A percentile compares a stretch with the other conserved stretches of the same genome.
Evolutionary conservation across 805 yeast species (phyloP).

Genomic region (Candida schatavii): DNA sequence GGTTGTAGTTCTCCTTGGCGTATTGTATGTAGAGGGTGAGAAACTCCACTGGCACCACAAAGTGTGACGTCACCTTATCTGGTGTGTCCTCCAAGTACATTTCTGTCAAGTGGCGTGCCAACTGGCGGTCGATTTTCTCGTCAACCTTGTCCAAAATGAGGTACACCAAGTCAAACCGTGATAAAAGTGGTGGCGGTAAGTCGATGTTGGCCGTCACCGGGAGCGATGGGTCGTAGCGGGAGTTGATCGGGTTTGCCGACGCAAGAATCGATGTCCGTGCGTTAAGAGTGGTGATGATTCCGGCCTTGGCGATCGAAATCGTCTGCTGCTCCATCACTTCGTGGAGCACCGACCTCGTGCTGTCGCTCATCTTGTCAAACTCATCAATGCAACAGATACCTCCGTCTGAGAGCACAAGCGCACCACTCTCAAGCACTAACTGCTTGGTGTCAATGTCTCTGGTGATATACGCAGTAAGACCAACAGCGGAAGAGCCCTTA

Average conservation of each 20-base stretch:
- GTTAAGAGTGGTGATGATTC: slow-evolving; percentile 93
- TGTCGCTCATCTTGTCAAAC: slow-evolving; percentile 94
- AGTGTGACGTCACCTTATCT: slow-evolving; percentile 61
- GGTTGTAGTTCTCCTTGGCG: slow-evolving; percentile 82
- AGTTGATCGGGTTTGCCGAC: slow-evolving; percentile 95
- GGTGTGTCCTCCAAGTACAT: slow-evolving; percentile 90
- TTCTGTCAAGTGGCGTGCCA: slow-evolving; percentile 86
- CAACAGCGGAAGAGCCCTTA: slow-evolving; percentile 98
- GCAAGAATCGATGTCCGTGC: slow-evolving; percentile 96
- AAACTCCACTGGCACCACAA: slow-evolving; percentile 81
- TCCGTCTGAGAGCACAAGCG: slow-evolving; percentile 93
- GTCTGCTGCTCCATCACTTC: slow-evolving; percentile 99
- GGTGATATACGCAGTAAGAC: slow-evolving; percentile 95
- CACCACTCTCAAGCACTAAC: slow-evolving; percentile 92
- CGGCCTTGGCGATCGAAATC: slow-evolving; percentile 96
- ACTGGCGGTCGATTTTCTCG: slow-evolving; percentile 74
- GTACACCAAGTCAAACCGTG: slow-evolving; percentile 93
- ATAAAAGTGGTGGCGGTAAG: slow-evolving; percentile 90
- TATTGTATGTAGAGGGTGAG: slow-evolving; percentile 87
- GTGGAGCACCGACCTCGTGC: slow-evolving; percentile 91
- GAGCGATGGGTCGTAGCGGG: slow-evolving; percentile 89
- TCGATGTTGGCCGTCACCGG: slow-evolving; percentile 96
- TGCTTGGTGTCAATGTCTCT: slow-evolving; percentile 93
- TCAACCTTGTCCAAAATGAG: slow-evolving; percentile 90
- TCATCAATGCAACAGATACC: slow-evolving; percentile 99